Evolutionary conservation across 768 basidiomycete species (phyloP), one percentile per base, ranked within the genome.

Genomic region (Pulveroboletus sp.): DNA sequence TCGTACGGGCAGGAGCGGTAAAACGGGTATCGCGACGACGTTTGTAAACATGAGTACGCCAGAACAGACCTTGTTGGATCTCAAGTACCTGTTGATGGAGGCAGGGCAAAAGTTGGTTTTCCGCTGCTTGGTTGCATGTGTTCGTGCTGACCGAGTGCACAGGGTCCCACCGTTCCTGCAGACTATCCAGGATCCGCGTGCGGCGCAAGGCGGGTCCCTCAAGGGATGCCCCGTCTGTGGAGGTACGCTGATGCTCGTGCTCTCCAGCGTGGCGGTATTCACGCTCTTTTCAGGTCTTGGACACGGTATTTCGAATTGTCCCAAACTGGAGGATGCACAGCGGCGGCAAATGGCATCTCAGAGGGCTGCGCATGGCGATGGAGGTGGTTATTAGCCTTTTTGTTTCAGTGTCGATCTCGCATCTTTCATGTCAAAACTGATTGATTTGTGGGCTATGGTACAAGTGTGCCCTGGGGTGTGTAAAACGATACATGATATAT

Each of bases 31-130:
- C 47, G 95, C 97, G 27, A 99, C 97, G 29, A 94, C 97, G 31
- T 99, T 99, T 63, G 92, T 98, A 46, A 98, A 98, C 67, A 95
- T 95, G 91, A 90, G 89, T 62, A 97, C 95, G 2, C 80, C 88
- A 0, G 97, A 98, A 63, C 95, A 97, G 70, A 99, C 97, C 1
- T 72, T 99, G 31, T 70, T 99, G 53, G 97, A 99, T 77, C 74
- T 98, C 56, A 99, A 98, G 69, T 99, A 99, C 65, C 71, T 99
- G 39, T 72, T 99, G 46, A 87, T 95, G 76, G 97, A 98, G 69
- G 94, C 94, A 3, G 95, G 95, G 29, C 97, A 98, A 73, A 95
- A 94, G 94, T 95, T 49, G 43, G 82, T 77, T n/a, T 31, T 7
- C 2, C 35, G 19, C 27, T 13, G 20, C 27, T n/a, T 1, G 27